Conservation (phyloP, 139 green algal genomes). For the Chlamydomonas schloesseri region DNA sequence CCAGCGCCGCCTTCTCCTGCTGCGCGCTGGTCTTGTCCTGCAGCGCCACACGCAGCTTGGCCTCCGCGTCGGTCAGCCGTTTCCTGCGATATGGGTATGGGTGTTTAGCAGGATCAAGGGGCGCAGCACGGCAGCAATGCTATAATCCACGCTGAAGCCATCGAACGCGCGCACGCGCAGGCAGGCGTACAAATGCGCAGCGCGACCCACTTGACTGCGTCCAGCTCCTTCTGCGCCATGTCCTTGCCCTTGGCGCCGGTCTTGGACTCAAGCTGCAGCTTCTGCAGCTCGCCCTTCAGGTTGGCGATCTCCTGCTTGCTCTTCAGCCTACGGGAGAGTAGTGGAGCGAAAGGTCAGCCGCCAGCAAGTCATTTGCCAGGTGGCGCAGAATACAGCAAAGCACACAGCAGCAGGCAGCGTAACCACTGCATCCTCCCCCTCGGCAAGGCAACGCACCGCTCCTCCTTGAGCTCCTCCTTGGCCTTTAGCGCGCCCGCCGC, state of each 20-base stretch:
- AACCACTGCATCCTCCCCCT: too few relatives aligned
- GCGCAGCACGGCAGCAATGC: too few relatives aligned
- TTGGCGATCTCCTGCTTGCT: slow-evolving; percentile 77
- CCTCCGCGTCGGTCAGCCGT: slow-evolving; percentile 72
- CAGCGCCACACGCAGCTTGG: slow-evolving; percentile 74
- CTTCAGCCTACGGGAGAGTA: background rate
- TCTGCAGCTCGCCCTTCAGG: slow-evolving; percentile 65
- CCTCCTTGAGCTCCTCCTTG: slow-evolving; percentile 85
- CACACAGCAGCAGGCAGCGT: too few relatives aligned
- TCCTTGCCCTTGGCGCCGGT: slow-evolving; percentile 76
- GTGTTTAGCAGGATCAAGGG: too few relatives aligned
- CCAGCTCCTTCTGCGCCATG: slow-evolving; percentile 76
- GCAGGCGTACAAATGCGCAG: too few relatives aligned
- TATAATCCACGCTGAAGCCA: too few relatives aligned
- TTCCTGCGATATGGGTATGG: slow-evolving; percentile 64
- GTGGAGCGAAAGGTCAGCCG: too few relatives aligned
- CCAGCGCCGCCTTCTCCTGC: slow-evolving; percentile 81
- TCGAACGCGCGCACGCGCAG: too few relatives aligned
- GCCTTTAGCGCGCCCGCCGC: slow-evolving; percentile 76
- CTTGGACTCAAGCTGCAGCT: slow-evolving; percentile 79
- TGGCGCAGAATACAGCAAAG: too few relatives aligned
- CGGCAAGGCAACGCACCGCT: too few relatives aligned
- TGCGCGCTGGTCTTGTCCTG: slow-evolving; percentile 71
- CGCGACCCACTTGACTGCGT: slow-evolving; percentile 74
- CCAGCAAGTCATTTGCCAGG: too few relatives aligned